Base-by-base conservation (phyloP, 331 rosid genomes). In the Saraca asoca region DNA sequence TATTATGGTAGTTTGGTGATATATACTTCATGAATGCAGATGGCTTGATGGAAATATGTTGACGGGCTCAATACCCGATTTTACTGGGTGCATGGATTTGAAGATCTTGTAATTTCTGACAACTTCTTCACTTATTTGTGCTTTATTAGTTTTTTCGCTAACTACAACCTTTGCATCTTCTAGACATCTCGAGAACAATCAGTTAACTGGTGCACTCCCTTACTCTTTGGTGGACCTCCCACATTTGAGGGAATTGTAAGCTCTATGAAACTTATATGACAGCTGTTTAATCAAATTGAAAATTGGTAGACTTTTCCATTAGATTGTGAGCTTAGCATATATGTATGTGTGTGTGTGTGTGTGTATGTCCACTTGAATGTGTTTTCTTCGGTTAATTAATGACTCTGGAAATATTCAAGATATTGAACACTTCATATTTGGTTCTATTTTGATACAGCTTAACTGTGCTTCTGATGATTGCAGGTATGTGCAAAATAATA, bases 151-250 rank as follows among this genome's bases (percentile, higher is more conserved):
- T 52, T 54, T n/a, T 72, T 61, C 48, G 53, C 87, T 85, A 74
- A 85, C 48, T 11, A 44, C 54, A 63, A 18, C 65, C 59, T 76
- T 80, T 82, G 18, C 58, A 70, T 66, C 69, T 60, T 82, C 67
- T 72, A 93, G 98, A 70, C 98, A 93, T 82, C 95, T 93, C 7
- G 98, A 93, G 77, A 86, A 86, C 79, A 93, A 93, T 76, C 97
- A 80, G 66, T 86, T 93, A 84, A 81, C 74, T 0, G 97, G 95
- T 14, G 83, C 43, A 61, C 81, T 93, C 68, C 95, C 95, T 68
- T 83, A 82, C 77, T 81, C 87, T 68, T 71, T 93, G 62, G 37
- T 13, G 49, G 83, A 80, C 62, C 85, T 93, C 35, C 98, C 95
- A 39, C 88, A 81, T 85, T 78, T 93, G 83, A 80, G 82, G 76